Percentiles rank a stretch among this genome's conserved stretches.
Conservation (phyloP, 495 filamentous ascomycete species). For the Zalerion maritima region DNA sequence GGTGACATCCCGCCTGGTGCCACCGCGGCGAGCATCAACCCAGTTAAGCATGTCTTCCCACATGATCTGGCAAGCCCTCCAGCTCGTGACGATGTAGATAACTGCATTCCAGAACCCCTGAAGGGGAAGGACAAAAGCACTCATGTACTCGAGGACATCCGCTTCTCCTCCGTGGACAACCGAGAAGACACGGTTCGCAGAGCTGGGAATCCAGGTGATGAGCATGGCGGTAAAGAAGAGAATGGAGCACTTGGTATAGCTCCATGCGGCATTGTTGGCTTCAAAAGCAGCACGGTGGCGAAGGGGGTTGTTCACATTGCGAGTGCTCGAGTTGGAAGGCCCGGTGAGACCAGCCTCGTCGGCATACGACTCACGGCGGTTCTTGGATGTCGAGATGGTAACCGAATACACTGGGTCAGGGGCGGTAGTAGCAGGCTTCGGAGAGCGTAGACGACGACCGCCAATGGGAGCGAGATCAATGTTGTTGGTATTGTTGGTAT, state of each 20-base stretch:
- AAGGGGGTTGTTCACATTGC: constrained; percentile 9
- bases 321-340: too few species aligned
- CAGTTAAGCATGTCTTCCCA: constrained; percentile 11
- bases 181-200: constrained; percentile 61
- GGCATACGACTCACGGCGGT: constrained; percentile 11
- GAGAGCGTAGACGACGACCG: constrained; percentile 8
- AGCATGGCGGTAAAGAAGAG: constrained; percentile 75
- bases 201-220: constrained; percentile 78
- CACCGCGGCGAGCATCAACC: too few species aligned
- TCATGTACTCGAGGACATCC: constrained; percentile 51
- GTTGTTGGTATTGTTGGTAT: constrained; percentile 6
- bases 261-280: constrained; percentile 47
- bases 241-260: constrained; percentile 69
- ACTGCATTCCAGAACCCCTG: constrained; percentile 82
- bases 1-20: constrained; percentile 8
- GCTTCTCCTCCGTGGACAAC: constrained; percentile 39
- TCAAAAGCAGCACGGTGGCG: constrained; percentile 15
- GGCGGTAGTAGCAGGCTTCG: constrained; percentile 1
- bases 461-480: constrained; percentile 14
- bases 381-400: constrained; percentile 27
- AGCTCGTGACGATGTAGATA: constrained; percentile 59
- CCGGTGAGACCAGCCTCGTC: too few species aligned
- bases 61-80: constrained; percentile 29
- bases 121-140: constrained; percentile 62
- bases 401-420: constrained; percentile 27